Evolutionary conservation across 192 early-diverging fungal species (phyloP), one percentile per base, ranked within the genome.

Genomic region (Thamnidium elegans): DNA sequence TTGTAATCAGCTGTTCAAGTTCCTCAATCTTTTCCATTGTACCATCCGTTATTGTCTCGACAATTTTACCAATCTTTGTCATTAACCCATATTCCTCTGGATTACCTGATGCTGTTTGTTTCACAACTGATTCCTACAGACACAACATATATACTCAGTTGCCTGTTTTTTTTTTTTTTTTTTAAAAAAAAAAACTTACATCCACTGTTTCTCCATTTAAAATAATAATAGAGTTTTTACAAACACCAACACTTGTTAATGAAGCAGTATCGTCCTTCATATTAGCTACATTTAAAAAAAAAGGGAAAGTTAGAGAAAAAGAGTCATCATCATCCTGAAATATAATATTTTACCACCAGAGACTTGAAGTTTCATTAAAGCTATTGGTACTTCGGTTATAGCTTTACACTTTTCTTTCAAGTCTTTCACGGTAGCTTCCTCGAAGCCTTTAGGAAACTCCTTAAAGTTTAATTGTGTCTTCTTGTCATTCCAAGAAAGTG

Each of bases 181-280:
- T 14, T 8, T 10, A n/a, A 26, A 48, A 31, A 32, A 3, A 23
- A 4, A 14, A 11, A 77, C 67, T 77, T 77, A 84, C 80, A 23
- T 84, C 78, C 11, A 79, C 76, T 45, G 77, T 79, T 51, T 84
- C 79, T 44, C 92, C 92, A 32, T 92, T 70, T 67, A 96, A 79
- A 59, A 89, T 79, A 48, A 96, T 74, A 58, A 86, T 87, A 0
- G 92, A 78, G n/a, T 84, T 81, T 15, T 78, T 74, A 50, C 83
- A 82, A 53, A 97, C 74, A 14, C 92, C 92, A 67, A 91, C 91
- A 45, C 80, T 80, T 4, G 78, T 76, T 44, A 73, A 51, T n/a
- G 78, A 81, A 0, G 87, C 84, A 55, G 79, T 78, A 56, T 89
- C 87, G 65, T 92, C 90, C 74, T 92, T 92, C 78, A 92, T 84